Base-by-base conservation (phyloP, 352 stramenopile genomes). In the Pythium guiyangense region DNA sequence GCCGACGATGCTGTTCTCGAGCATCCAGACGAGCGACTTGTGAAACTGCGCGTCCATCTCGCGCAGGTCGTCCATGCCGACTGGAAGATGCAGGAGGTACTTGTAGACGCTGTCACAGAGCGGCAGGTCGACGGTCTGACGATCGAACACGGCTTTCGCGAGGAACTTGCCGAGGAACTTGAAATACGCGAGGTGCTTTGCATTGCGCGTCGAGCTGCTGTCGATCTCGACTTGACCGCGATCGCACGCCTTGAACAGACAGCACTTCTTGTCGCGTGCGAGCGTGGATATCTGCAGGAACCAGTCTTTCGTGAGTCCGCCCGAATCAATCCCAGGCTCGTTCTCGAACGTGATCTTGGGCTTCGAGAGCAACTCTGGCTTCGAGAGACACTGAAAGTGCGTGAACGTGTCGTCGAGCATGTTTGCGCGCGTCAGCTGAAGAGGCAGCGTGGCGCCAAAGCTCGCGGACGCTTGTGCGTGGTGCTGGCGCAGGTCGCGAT, bases 221-320 rank as follows among this genome's bases (percentile, higher is more conserved):
- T 88, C 62, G 12, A 92, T 69, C 44, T 85, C 77, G 49, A 76
- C 78, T 4, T 77, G 57, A 0, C 68, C 69, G 26, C 73, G 66
- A 27, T 92, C 79, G 50, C 77, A 88, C 11, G 47, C 12, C 54
- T 74, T 77, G 57, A 91, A 90, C 10, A 92, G 58, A 15, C 54
- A 46, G 1, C 65, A 73, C 20, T 55, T 52, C 34, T 73, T 77
- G 22, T 68, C 56, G 1, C 66, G 66, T 18, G 69, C 61, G 0
- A 75, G 60, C 31, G 85, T 76, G 15, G 81, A 91, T 20, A 94
- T 64, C 54, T 86, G 77, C 0, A 96, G 62, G 59, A 87, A 96
- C 87, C 87, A 96, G 65, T 96, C 87, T 54, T 96, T 96, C 4
- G 88, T 95, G 14, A 96, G 66, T 11, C 88, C 88, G 18, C 88